phyloP scores from a whole-genome alignment of 1,284 basidiomycete genomes.

The Sporisorium scitamineum region DNA sequence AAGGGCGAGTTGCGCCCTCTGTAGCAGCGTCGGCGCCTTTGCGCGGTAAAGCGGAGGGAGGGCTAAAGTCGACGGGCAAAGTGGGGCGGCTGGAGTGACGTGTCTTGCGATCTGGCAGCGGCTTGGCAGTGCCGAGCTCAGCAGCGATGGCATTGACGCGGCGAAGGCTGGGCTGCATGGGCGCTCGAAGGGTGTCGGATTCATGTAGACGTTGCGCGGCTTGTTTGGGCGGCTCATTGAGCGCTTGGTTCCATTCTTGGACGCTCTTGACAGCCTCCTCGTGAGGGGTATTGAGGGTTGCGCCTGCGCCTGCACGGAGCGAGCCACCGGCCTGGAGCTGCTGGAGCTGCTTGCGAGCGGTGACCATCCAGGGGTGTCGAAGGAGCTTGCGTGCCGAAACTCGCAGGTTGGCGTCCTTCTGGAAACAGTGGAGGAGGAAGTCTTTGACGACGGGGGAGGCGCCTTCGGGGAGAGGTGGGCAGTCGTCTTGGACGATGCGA shows the following conservation, averaged over 20 bases:
- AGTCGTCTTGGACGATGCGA: conserved; percentile 96
- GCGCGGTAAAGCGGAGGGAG: conserved; percentile 17
- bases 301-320: conserved; percentile 71
- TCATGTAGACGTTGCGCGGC: conserved; percentile 25
- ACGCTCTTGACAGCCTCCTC: conserved; percentile 94
- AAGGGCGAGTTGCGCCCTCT: conserved; percentile 1
- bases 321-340: conserved; percentile 67
- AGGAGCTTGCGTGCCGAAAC: conserved; percentile 93
- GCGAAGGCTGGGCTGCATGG: conserved; percentile 43
- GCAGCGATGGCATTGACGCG: conserved; percentile 45
- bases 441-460: conserved; percentile 90
- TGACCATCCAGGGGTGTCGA: conserved; percentile 94
- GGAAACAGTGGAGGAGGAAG: conserved; percentile 96
- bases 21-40: conserved; percentile 1
- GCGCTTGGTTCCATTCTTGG: conserved; percentile 97
- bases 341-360: conserved; percentile 81
- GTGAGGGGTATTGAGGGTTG: conserved; percentile 71
- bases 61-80: conserved; percentile 46
- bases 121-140: conserved; percentile 45
- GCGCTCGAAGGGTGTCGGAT: conserved; percentile 37
- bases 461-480: conserved; percentile 92
- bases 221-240: conserved; percentile 78
- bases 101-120: conserved; percentile 25
- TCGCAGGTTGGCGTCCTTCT: conserved; percentile 94
- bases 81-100: conserved; percentile 35